These are phyloP conservation scores for Hymenotorrendiella dingleyae DNA, from an alignment of 2,329 filamentous ascomycete species.

Conservation along the genomic window DNA sequence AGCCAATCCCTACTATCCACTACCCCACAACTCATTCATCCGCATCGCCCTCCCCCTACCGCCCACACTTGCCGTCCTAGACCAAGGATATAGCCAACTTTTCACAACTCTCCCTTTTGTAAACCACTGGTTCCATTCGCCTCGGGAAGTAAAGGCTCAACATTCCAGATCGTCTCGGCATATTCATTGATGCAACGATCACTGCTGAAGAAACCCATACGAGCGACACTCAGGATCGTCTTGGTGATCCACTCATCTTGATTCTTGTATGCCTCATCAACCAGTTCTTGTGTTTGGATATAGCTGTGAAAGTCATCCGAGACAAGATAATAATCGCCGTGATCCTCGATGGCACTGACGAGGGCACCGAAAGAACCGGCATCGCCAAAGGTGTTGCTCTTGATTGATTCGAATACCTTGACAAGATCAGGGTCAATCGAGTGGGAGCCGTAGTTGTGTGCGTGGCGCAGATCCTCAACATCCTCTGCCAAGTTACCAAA, in stretches of 20 bases:
- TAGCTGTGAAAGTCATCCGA: constrained; percentile 97
- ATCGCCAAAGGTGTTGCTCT: constrained; percentile 74
- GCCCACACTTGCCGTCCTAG: no score
- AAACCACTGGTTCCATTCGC: constrained; percentile 3
- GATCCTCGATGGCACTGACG: constrained; percentile 77
- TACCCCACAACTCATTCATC: no score
- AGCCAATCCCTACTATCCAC: no score
- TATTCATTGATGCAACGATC: constrained; percentile 97
- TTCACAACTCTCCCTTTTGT: constrained; percentile 6
- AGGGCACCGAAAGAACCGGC: constrained; percentile 73
- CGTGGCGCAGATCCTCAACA: constrained; percentile 90
- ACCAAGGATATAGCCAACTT: no score
- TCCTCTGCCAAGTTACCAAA: constrained; percentile 95
- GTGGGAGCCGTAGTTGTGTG: constrained; percentile 78
- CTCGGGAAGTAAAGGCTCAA: constrained; percentile 58
- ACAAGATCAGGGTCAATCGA: constrained; percentile 69
- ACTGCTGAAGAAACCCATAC: constrained; percentile 97
- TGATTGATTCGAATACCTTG: constrained; percentile 80
- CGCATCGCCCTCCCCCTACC: no score
- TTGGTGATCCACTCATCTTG: constrained; percentile 91
- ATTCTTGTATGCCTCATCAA: constrained; percentile 88
- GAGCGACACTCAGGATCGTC: constrained; percentile 77
- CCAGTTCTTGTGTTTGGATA: constrained; percentile 80
- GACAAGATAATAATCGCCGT: constrained; percentile 96
- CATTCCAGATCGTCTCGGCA: constrained; percentile 94